Percentiles rank a stretch among this genome's conserved stretches.
phyloP scores from a whole-genome alignment of 139 green algal species.

The Chlorella sp. region DNA sequence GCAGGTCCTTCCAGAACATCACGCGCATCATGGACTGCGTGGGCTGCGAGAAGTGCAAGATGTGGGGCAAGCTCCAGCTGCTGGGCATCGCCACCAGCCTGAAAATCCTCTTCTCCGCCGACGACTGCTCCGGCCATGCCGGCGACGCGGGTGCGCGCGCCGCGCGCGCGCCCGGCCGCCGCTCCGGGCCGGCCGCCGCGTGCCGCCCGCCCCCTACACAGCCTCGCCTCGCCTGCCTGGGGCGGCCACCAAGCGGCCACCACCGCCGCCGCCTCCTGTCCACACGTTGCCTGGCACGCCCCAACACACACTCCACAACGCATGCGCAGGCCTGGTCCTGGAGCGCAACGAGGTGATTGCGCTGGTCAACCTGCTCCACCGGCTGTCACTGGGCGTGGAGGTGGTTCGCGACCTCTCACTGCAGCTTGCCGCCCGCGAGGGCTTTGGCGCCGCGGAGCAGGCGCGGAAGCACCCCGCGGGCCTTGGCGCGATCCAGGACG shows the following conservation, averaged over 20 bases:
- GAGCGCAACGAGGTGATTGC: conserved; percentile 96
- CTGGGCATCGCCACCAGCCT: conserved; percentile 93
- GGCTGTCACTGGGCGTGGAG: conserved; percentile 74
- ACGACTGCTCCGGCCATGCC: conserved; percentile 52
- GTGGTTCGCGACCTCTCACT: conserved; percentile 48
- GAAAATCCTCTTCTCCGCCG: conserved; percentile 90
- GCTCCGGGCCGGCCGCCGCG: no score
- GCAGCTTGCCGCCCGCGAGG: conserved; percentile 18
- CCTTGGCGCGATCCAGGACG: conserved; percentile 48
- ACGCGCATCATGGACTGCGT: conserved; percentile 98
- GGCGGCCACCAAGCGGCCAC: no score
- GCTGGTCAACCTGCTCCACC: conserved; percentile 89
- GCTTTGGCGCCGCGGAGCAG: not conserved
- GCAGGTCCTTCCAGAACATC: conserved; percentile 90
- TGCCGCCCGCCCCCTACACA: no score
- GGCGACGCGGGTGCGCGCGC: not conserved
- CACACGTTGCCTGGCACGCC: no score
- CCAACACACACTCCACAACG: no score
- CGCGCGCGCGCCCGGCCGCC: no score
- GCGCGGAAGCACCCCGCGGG: conserved; percentile 27
- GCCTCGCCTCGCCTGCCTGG: no score
- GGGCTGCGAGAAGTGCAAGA: conserved; percentile 98
- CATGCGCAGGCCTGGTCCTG: conserved; percentile 44
- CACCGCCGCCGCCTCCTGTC: no score
- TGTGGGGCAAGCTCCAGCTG: conserved; percentile 99